Percentiles rank a stretch among this genome's conserved stretches.
Evolutionary conservation across 2,329 filamentous ascomycete species (phyloP).

Genomic region (Ascochyta viciae-villosae): DNA sequence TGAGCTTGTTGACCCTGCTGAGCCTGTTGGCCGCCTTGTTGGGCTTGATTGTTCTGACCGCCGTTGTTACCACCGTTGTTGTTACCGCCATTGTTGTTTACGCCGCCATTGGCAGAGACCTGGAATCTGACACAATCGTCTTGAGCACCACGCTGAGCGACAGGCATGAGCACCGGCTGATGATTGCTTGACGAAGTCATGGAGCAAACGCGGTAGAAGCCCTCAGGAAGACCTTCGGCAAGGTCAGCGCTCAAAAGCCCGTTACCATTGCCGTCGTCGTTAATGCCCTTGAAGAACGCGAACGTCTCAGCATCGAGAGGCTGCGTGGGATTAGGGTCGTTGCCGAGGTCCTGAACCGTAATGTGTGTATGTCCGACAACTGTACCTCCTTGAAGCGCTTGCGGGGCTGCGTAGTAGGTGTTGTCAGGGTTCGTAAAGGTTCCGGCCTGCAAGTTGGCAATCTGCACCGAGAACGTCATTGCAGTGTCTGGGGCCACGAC

Average conservation of each 20-base stretch:
- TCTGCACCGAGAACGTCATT: conserved; percentile 59
- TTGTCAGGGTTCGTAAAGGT: conserved; percentile 61
- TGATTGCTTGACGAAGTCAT: conserved; percentile 61
- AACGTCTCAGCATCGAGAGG: conserved; percentile 55
- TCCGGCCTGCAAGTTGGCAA: conserved; percentile 59
- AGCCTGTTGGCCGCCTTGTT: conserved; percentile 5
- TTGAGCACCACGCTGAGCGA: conserved; percentile 62
- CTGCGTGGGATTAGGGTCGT: conserved; percentile 43
- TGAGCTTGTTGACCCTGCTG: conserved; percentile 7
- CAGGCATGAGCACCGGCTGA: conserved; percentile 65
- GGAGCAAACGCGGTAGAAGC: conserved; percentile 60
- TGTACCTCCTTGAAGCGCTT: conserved; percentile 54
- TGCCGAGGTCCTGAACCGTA: conserved; percentile 59
- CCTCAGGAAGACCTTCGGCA: conserved; percentile 55
- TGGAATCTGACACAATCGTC: conserved; percentile 62
- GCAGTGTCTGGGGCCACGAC: conserved; percentile 49
- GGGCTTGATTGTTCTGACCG: neutral
- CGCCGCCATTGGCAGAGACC: conserved; percentile 37
- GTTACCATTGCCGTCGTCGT: conserved; percentile 58
- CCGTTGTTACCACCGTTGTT: conserved; percentile 3
- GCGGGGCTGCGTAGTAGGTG: conserved; percentile 64
- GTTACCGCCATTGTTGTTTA: conserved; percentile 14
- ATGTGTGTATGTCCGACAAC: conserved; percentile 60
- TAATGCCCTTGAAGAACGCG: conserved; percentile 66
- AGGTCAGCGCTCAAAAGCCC: conserved; percentile 57